Percentiles rank a stretch among this genome's conserved stretches.
Evolutionary conservation across 169 alveolate genomes (phyloP).

Genomic region (Besnoitia besnoiti): DNA sequence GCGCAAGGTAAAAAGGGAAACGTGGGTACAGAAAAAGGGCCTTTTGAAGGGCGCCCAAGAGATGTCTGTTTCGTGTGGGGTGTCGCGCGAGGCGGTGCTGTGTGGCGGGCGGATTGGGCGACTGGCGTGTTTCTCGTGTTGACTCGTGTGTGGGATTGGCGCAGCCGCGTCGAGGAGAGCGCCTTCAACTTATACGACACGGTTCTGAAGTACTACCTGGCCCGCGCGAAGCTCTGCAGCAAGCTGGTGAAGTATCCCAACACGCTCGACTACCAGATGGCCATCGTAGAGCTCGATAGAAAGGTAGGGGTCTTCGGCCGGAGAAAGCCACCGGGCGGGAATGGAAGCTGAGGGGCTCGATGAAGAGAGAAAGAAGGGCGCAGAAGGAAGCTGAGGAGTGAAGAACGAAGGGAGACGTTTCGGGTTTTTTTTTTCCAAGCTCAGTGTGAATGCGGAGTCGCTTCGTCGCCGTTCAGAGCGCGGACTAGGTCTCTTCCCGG

Average conservation of each 20-base stretch:
- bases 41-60: no score
- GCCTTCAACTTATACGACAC: constrained; percentile 86
- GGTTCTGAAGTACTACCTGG: constrained; percentile 78
- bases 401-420: not conserved
- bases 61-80: no score
- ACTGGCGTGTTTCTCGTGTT: not conserved
- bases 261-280: constrained; percentile 80
- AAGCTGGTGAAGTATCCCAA: constrained; percentile 85
- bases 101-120: no score
- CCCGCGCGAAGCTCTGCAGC: constrained; percentile 83
- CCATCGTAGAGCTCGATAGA: constrained; percentile 86
- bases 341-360: no score
- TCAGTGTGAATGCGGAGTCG: no score
- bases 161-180: constrained; percentile 86
- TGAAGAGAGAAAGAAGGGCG: no score
- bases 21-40: no score
- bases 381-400: no score
- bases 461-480: not conserved
- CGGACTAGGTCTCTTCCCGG: no score
- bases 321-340: no score
- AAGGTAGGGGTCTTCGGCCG: constrained; percentile 71
- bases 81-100: no score
- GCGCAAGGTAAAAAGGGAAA: no score
- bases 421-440: not conserved
- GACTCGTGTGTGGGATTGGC: not conserved